A percentile compares a stretch with the other conserved stretches of the same genome.
These are phyloP conservation scores for Aureobasidium sp. DNA, from an alignment of 2,329 filamentous ascomycete species.

Conservation along the genomic window DNA sequence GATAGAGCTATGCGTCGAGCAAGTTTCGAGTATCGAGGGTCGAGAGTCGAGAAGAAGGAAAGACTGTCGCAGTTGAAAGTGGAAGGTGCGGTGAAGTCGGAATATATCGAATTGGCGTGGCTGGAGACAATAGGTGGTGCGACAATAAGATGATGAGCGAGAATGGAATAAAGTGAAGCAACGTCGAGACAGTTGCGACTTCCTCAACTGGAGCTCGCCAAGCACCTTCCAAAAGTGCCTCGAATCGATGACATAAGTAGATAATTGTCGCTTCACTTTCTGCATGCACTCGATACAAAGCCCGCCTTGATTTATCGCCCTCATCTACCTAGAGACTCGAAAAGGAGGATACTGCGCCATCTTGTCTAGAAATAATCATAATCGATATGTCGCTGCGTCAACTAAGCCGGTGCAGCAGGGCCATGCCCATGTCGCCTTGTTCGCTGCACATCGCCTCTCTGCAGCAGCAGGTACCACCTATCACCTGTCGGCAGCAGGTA, in stretches of 20 bases:
- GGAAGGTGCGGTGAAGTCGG: background rate
- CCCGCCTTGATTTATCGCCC: background rate
- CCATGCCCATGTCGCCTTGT: background rate
- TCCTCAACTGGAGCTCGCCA: background rate
- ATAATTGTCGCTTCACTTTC: background rate
- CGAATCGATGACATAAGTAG: background rate
- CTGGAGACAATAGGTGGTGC: constrained; percentile 5
- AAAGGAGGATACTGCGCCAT: background rate
- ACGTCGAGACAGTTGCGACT: background rate
- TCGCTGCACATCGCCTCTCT: background rate
- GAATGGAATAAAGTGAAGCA: background rate
- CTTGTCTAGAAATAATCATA: background rate
- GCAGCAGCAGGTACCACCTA: background rate
- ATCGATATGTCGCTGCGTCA: constrained; percentile 3
- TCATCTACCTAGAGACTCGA: background rate
- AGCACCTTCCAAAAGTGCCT: background rate
- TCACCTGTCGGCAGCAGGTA: background rate
- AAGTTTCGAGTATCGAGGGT: background rate
- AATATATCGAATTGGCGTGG: background rate
- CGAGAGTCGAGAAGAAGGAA: background rate
- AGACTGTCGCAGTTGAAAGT: background rate
- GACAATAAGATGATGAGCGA: constrained; percentile 5
- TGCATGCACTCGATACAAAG: background rate
- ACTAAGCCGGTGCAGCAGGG: background rate
- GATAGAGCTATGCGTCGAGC: background rate